Evolutionary conservation across 441 rosid genomes (phyloP).

Genomic region (Arabidopsis lyrata): DNA sequence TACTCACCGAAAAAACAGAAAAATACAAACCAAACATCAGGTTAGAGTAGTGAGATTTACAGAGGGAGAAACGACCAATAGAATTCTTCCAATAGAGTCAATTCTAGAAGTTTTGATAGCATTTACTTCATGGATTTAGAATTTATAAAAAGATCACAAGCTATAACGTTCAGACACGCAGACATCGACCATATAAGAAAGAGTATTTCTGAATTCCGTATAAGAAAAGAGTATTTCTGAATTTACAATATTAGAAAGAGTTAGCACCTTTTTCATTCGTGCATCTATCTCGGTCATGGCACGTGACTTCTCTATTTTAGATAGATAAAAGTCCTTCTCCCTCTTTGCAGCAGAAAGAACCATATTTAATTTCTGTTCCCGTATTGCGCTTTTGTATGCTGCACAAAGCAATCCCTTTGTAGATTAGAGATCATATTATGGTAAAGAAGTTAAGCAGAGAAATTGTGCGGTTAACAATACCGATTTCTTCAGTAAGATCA

Average conservation of each 20-base stretch:
- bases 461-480: slow-evolving; percentile 48
- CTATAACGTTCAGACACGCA: slow-evolving; percentile 9
- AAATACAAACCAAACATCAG: neutral
- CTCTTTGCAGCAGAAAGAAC: slow-evolving; percentile 92
- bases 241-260: slow-evolving; percentile 3
- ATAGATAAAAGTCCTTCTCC: slow-evolving; percentile 83
- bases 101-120: slow-evolving; percentile 3
- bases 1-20: slow-evolving; percentile 44
- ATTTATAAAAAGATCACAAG: neutral
- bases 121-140: slow-evolving; percentile 1
- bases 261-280: slow-evolving; percentile 80
- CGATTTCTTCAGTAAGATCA: slow-evolving; percentile 87
- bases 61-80: neutral
- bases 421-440: slow-evolving; percentile 35
- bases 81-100: neutral
- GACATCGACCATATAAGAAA: neutral
- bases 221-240: neutral
- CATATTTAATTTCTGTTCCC: slow-evolving; percentile 83
- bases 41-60: slow-evolving; percentile 11
- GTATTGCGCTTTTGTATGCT: slow-evolving; percentile 81
- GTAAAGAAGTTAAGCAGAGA: slow-evolving; percentile 8
- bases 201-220: neutral
- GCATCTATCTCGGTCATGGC: slow-evolving; percentile 78
- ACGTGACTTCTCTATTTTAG: slow-evolving; percentile 76
- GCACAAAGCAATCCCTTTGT: slow-evolving; percentile 40